Base-by-base conservation (phyloP, 768 basidiomycete species). In the Termitomyces sp. region DNA sequence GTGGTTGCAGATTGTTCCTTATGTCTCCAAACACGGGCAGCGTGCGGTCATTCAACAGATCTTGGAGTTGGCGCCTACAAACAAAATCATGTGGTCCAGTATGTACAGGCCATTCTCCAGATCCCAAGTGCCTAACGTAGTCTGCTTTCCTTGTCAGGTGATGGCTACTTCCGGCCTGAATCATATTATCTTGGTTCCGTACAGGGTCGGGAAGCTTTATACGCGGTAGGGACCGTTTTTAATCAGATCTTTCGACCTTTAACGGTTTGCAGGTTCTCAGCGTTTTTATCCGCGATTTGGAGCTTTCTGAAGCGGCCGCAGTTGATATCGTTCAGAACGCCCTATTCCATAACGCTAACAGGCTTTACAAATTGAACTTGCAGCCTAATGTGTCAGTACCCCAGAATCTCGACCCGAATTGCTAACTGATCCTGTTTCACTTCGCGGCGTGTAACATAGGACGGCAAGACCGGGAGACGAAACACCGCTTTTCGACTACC, bases 1-100 rank as follows among this genome's bases (percentile, higher is more conserved):
- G 44, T 42, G 18, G 13, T 42, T n/a, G 5, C 55, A 82, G 81
- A 76, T 91, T 20, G 92, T 91, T 63, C 90, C 90, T 0, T 75
- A 83, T 58, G 74, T 92, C 45, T 88, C 87, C 0, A 76, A 74
- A 0, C 77, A 81, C 7, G 91, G 90, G 3, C 91, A 92, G 70
- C 76, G 82, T 12, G 67, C 71, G 0, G 78, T 87, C 50, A 71
- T 92, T 33, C 79, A 78, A 28, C 84, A 92, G 68, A 74, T 90
- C 22, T 74, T 92, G 2, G 91, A 92, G 70, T 73, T 91, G 15
- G 77, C 81, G 18, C 91, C 91, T 13, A 90, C 86, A 33, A 91
- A 86, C 69, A 93, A 92, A 69, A 84, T 92, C 32, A 69, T 93
- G 76, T 93, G 89, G 88, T 91, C 89, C 4, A 91, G 90, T 90